These are phyloP conservation scores for Mucor saturninus DNA, from an alignment of 371 early-diverging fungal species.

Conservation along the genomic window DNA sequence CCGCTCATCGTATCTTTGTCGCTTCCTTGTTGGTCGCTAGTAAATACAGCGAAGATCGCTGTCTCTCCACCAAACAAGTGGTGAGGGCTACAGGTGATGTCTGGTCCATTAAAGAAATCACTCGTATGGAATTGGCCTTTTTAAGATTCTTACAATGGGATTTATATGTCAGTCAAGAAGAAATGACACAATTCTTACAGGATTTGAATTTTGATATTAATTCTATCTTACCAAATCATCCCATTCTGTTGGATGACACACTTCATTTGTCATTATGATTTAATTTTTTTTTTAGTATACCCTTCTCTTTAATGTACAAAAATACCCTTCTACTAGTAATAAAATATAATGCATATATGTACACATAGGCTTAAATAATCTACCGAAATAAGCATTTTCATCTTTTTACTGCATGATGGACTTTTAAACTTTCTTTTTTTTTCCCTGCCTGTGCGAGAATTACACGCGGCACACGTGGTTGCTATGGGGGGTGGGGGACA, in stretches of 20 bases:
- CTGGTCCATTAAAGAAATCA: conserved; percentile 58
- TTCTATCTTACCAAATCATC: conserved; percentile 23
- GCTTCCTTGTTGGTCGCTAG: conserved; percentile 53
- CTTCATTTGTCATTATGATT: background rate
- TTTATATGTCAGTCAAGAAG: conserved; percentile 42
- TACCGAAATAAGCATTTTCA: too few relatives aligned
- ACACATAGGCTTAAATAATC: too few relatives aligned
- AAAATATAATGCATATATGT: too few relatives aligned
- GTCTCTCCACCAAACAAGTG: conserved; percentile 47
- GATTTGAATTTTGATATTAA: conserved; percentile 34
- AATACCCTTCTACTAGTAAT: background rate
- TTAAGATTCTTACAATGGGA: conserved; percentile 54
- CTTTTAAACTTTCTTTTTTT: background rate
- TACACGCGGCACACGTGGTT: too few relatives aligned
- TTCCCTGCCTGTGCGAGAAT: background rate
- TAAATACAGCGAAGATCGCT: conserved; percentile 53
- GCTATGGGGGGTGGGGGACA: too few relatives aligned
- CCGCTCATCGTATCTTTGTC: conserved; percentile 58
- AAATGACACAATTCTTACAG: conserved; percentile 40
- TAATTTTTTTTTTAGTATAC: conserved; percentile 1
- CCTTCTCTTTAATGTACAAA: conserved; percentile 5
- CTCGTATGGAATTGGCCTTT: conserved; percentile 56
- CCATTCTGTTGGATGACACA: conserved; percentile 20
- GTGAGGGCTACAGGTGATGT: conserved; percentile 57
- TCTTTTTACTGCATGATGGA: too few relatives aligned